Evolutionary conservation across 2,329 filamentous ascomycete species (phyloP), one percentile per base, ranked within the genome.

Genomic region (Leptographium galeiforme): DNA sequence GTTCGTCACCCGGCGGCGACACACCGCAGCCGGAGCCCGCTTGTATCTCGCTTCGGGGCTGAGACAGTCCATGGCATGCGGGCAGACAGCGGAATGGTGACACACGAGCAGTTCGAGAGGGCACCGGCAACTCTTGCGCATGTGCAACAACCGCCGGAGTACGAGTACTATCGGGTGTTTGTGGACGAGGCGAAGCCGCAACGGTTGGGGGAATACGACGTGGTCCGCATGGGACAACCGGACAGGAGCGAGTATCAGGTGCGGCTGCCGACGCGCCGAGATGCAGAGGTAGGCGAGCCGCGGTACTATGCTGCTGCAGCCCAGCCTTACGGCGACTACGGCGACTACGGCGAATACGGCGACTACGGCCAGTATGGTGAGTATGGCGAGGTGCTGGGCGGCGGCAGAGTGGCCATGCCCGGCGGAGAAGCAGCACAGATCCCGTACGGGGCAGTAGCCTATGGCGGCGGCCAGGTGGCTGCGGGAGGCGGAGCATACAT

Each of bases 171-270:
- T 48, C 63, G 62, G 8, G 60, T 62, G 18, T 67, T 66, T 53
- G 61, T 60, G 34, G 64, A 67, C 46, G 62, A 64, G 25, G 52
- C 40, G 39, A 61, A 59, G 47, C 61, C 57, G 32, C 57, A 58
- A n/a, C 63, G 64, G 43, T 57, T 60, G 6, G 61, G 62, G 48
- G 58, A 67, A 6, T 72, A 70, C 55, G 74, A 78, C 59, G 63
- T 75, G 12, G 66, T 78, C 38, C 68, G 71, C 41, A 68, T 74
- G 8, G 65, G 67, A 13, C 70, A 73, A 58, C 64, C 68, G 2
- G 62, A 68, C 19, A 73, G 73, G 11, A 73, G 73, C 12, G 67
- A 72, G 49, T 77, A 76, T 56, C 70, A 71, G 55, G 67, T 75
- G 52, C 67, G 69, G 41, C 67, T 71, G 33, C 72, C 72, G 6